These are phyloP conservation scores for Suhomyces anneliseae DNA, from an alignment of 1,139 yeast genomes.

Conservation along the genomic window DNA sequence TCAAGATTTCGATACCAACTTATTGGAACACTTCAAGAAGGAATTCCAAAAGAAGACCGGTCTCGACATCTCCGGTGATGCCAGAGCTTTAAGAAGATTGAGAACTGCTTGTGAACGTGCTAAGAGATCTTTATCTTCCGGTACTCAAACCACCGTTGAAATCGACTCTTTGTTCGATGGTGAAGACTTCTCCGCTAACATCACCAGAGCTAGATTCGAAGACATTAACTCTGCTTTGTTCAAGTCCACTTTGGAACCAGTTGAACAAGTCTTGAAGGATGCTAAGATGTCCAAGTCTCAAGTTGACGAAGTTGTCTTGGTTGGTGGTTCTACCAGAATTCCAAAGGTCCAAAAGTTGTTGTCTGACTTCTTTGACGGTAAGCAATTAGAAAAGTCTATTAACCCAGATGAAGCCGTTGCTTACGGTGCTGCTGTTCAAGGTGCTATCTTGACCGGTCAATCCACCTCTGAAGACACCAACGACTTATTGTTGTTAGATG, in stretches of 20 bases:
- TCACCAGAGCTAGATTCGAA: conserved; percentile 99
- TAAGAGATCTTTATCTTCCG: conserved; percentile 96
- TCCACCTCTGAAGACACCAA: conserved; percentile 96
- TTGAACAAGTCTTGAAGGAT: conserved; percentile 96
- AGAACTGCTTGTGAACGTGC: conserved; percentile 99
- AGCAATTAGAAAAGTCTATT: conserved; percentile 92
- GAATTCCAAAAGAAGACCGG: conserved; percentile 98
- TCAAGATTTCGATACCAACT: conserved; percentile 98
- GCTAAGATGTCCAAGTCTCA: conserved; percentile 86
- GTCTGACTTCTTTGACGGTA: conserved; percentile 97
- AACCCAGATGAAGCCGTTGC: conserved; percentile 99
- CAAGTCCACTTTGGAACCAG: conserved; percentile 96
- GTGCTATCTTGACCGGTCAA: conserved; percentile 98
- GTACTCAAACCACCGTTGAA: conserved; percentile 95
- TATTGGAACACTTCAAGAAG: conserved; percentile 88
- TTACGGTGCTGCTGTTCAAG: conserved; percentile 99
- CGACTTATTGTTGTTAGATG: conserved; percentile 96
- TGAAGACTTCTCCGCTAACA: conserved; percentile 93
- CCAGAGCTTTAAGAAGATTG: conserved; percentile 97
- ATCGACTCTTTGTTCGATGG: conserved; percentile 96
- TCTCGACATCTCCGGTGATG: conserved; percentile 85
- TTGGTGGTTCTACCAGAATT: conserved; percentile 99
- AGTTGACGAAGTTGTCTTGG: conserved; percentile 95
- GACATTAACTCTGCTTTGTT: conserved; percentile 93
- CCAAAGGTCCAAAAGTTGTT: conserved; percentile 98